Evolutionary conservation across 768 basidiomycete species (phyloP), one percentile per base, ranked within the genome.

Genomic region (Mycena belliarum): DNA sequence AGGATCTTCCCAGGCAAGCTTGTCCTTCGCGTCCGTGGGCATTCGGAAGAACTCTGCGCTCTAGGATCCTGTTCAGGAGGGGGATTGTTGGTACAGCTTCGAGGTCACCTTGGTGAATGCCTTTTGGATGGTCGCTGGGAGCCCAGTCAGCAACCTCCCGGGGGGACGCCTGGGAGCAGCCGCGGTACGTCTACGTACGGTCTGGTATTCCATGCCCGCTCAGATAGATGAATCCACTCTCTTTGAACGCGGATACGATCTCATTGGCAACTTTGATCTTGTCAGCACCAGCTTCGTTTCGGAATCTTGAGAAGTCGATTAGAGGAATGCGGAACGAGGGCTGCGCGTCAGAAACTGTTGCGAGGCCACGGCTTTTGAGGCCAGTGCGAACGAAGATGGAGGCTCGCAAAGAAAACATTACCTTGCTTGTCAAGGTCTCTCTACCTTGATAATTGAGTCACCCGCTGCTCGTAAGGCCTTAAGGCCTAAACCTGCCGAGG

Each of bases 1-100:
- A 57, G 92, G 91, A 68, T 92, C 89, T 53, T 89, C 87, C 92
- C 92, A 94, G 55, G 85, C 84, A 7, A 93, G 79, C 58, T 76
- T 73, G 46, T 79, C 74, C 77, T 93, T 93, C 42, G 75, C 69
- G 44, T 85, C 82, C 42, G 71, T 65, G 6, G 91, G 83, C 52
- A 94, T 70, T 28, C 68, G 65, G 63, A 95, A 95, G 76, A 94
- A 93, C 43, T 84, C 79, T 15, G 82, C 83, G 65, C 90, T 93
- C 92, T 94, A 46, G n/a, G 29, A 38, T 35, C 29, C 25, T 52
- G 45, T n/a, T 57, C 35, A 52, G 58, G 55, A 50, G 48, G 40
- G 32, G 29, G 12, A 32, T 32, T 14, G 23, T 18, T 38, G 12
- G 20, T 33, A 18, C 24, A 23, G 52, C 26, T 21, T 32, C 18